Evolutionary conservation across 345 rosid genomes (phyloP), one percentile per base, ranked within the genome.

Genomic region (Hibiscus syriacus): DNA sequence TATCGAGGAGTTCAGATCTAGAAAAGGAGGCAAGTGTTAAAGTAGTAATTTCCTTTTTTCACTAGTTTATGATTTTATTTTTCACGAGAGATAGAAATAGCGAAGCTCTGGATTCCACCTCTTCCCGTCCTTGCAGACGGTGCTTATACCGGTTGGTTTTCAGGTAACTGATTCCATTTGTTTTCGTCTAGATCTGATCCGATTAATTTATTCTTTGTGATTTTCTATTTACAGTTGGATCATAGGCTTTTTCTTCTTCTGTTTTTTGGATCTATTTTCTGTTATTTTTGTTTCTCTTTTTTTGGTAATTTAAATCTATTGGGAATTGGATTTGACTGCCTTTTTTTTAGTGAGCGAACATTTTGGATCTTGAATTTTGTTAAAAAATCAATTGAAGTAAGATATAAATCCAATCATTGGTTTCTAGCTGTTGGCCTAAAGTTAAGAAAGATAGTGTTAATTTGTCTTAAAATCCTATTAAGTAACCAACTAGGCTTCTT

Each of bases 111-210:
- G 92, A 84, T 86, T 81, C 88, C 69, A 61, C 71, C 75, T 72
- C 71, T 75, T 78, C 65, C 94, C 98, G 94, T 87, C 89, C 86
- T 77, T 72, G 68, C 86, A 81, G 90, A 78, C 94, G 94, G 90
- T 86, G 75, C 77, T 78, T 83, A 81, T 83, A 89, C 94, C 87
- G 85, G 62, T 84, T 83, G 78, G 83, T 77, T 87, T 66, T 81
- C 85, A 81, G 92, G 93, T 91, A 43, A 29, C 10, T 6, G 9
- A 20, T 23, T 59, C n/a, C 10, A 39, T 27, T 63, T 72, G 43
- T 43, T 19, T 13, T 19, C 4, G 38, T 2, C 7, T 20, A 3
- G 4, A 4, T 67, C 53, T 10, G 34, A 30, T 39, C 48, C 8
- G 45, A 29, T 69, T 62, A 20, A 16, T 72, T 17, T n/a, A 16